Evolutionary conservation across 305 asterid genomes (phyloP).

Genomic region (Ilex paraguariensis): DNA sequence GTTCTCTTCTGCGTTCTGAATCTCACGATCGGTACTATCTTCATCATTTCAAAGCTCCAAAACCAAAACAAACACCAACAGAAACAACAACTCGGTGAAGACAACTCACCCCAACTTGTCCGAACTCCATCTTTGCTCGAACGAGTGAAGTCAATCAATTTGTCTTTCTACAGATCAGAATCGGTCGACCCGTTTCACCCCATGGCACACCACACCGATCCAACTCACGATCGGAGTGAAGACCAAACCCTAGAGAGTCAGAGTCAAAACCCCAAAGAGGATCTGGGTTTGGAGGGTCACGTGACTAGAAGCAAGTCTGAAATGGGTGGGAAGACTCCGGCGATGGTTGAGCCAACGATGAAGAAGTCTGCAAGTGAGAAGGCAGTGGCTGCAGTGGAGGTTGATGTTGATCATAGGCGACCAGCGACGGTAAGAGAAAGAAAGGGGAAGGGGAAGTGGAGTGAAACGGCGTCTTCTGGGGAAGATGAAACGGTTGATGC

Average conservation of each 20-base stretch:
- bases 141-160: constrained; percentile 42
- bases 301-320: constrained; percentile 29
- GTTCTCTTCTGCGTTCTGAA: constrained; percentile 56
- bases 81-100: constrained; percentile 5
- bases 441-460: not conserved
- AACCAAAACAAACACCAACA: constrained; percentile 9
- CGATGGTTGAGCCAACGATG: constrained; percentile 14
- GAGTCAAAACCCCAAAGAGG: not conserved
- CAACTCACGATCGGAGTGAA: not conserved
- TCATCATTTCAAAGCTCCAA: constrained; percentile 31
- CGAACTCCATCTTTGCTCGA: constrained; percentile 30
- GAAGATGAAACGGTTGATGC: constrained; percentile 52
- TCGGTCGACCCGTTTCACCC: constrained; percentile 10
- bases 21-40: constrained; percentile 45
- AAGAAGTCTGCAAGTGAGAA: constrained; percentile 54
- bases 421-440: constrained; percentile 34
- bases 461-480: constrained; percentile 4
- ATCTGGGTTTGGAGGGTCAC: constrained; percentile 10
- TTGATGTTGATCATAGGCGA: constrained; percentile 20
- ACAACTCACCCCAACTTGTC: constrained; percentile 16
- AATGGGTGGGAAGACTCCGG: constrained; percentile 5
- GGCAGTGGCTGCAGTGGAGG: constrained; percentile 16
- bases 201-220: constrained; percentile 1
- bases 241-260: not conserved
- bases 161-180: constrained; percentile 13